A percentile compares a stretch with the other conserved stretches of the same genome.
phyloP scores from a whole-genome alignment of 345 rosid genomes.

The Conringia planisiliqua region DNA sequence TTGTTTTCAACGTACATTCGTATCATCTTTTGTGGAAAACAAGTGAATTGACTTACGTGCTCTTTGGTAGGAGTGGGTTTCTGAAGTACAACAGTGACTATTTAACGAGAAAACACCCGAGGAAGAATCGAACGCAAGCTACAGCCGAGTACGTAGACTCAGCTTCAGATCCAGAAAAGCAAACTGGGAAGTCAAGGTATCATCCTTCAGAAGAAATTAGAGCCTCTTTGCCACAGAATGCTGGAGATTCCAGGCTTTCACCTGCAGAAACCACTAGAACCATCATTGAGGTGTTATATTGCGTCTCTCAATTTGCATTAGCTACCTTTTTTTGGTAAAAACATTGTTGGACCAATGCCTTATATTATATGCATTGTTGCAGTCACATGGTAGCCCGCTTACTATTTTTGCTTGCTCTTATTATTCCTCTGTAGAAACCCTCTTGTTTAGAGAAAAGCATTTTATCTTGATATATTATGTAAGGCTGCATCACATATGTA shows the following conservation, averaged over 20 bases:
- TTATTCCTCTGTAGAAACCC: not conserved
- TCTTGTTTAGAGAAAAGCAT: not conserved
- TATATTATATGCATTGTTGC: conserved; percentile 1
- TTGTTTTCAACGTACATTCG: not conserved
- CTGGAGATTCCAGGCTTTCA: conserved; percentile 53
- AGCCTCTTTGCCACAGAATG: conserved; percentile 39
- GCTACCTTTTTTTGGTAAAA: not conserved
- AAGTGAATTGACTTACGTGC: not conserved
- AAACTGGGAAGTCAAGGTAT: conserved; percentile 45
- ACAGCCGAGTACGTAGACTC: conserved; percentile 57
- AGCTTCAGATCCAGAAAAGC: conserved; percentile 57
- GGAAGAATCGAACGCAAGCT: conserved; percentile 58
- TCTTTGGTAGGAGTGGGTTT: conserved; percentile 41
- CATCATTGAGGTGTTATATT: conserved; percentile 74
- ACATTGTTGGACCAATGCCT: not conserved
- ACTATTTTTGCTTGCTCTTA: not conserved
- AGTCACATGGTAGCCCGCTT: not conserved
- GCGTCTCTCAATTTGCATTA: conserved; percentile 22
- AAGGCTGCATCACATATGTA: not conserved
- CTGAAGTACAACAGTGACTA: conserved; percentile 38
- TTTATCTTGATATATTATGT: not conserved
- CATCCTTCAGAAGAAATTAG: conserved; percentile 88
- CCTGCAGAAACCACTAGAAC: conserved; percentile 80
- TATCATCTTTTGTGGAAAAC: not conserved
- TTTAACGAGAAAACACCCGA: conserved; percentile 34